Evolutionary conservation across 345 rosid species (phyloP), one percentile per base, ranked within the genome.

Genomic region (Eucalyptus grandis): DNA sequence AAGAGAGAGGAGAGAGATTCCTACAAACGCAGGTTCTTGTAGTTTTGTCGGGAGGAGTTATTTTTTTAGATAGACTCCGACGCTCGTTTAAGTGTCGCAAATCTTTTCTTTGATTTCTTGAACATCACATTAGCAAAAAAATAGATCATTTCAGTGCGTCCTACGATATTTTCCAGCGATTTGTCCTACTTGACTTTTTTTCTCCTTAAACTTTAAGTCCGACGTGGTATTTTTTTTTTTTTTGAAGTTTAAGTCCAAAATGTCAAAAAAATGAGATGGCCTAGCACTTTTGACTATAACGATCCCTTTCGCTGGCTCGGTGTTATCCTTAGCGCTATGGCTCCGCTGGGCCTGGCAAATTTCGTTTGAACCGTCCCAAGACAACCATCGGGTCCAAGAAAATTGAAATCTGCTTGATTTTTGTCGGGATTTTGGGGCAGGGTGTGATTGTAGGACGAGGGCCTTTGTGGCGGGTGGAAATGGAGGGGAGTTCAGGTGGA

Each of bases 401-500:
- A 69, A 37, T 6, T 21, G 77, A 65, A 65, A 65, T n/a, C 77
- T 65, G 77, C 19, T 65, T n/a, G 77, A 65, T 15, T 65, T 65
- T n/a, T n/a, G 40, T 27, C 56, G 31, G 37, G 8, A 27, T 47
- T 49, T 86, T 49, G 40, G 37, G 17, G 58, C 54, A 16, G 50
- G 24, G 13, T 21, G 87, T 49, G 87, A 14, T 65, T 31, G 77
- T n/a, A 65, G 77, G 77, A 65, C 31, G 69, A 62, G n/a, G 58
- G 58, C 5, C 58, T 53, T 53, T 8, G 58, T 53, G 58, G 58
- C 58, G 49, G n/a, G 56, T 13, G 49, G 87, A 44, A 24, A 89
- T 89, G 90, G 90, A 89, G 82, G 88, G 90, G 83, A 86, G 46
- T 89, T 89, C 88, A 24, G 85, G 88, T 12, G 69, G 90, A 50